Evolutionary conservation across 2,329 filamentous ascomycete species (phyloP), one percentile per base, ranked within the genome.

Genomic region (Colletotrichum sp.): DNA sequence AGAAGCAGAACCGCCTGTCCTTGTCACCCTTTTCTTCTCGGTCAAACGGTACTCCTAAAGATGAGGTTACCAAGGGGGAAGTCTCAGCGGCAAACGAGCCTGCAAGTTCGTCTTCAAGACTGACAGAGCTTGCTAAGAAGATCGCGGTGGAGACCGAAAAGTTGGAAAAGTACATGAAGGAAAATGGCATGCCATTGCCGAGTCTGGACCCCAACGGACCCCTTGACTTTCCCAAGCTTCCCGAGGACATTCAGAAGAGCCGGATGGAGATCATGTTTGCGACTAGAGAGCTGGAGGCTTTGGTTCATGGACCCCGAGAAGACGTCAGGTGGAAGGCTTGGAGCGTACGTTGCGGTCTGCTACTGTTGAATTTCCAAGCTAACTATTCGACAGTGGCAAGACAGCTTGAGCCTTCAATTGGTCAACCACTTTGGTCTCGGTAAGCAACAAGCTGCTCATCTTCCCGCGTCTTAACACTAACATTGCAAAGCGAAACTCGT

Each of bases 341-440:
- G 89, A 87, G 85, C 79, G 89, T 90, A 79, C 81, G 88, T 83
- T 32, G n/a, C 60, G 63, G n/a, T 7, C 10, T 48, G 43, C 12
- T 9, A 10, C 5, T 34, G 15, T 24, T 30, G 9, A 18, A 4
- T 9, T 18, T 5, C 48, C 6, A 18, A 6, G 67, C 78, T 81
- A 26, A 81, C 63, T 16, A 32, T 15, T 26, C 28, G 24, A 21
- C 77, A 90, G 88, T 89, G 86, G 77, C 83, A 90, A 75, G 87
- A 90, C 71, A 86, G 86, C 2, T 81, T 91, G 26, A 89, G 87
- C 66, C 83, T 91, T 15, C 86, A 88, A 69, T 82, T 89, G 16
- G 84, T 91, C 71, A 89, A 89, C 79, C 85, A 86, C 76, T 90
- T 87, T 77, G 85, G 83, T 26, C 86, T 91, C 36, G 87, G 89